Conservation (phyloP, 192 early-diverging fungal species). For the Helicostylum pulchrum region DNA sequence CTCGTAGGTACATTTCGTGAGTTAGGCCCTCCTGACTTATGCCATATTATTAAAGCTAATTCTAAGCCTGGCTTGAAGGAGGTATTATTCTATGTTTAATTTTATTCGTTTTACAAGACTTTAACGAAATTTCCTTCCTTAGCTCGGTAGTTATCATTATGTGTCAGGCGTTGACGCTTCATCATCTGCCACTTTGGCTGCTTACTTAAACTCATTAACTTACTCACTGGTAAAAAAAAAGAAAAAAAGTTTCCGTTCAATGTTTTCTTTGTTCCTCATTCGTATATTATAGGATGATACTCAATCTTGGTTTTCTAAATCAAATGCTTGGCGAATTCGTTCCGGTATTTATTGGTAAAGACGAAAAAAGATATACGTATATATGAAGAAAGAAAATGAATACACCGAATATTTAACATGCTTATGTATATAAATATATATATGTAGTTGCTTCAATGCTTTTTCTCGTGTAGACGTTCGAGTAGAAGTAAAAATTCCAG, state of each 20-base stretch:
- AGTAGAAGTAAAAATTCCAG: constrained; percentile 97
- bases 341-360: constrained; percentile 62
- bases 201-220: constrained; percentile 93
- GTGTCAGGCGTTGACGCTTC: constrained; percentile 84
- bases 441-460: constrained; percentile 97
- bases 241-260: background rate
- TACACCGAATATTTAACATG: too few relatives aligned
- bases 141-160: constrained; percentile 86
- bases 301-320: constrained; percentile 67
- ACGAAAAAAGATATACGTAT: background rate
- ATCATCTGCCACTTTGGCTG: constrained; percentile 93
- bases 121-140: constrained; percentile 4
- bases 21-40: constrained; percentile 96
- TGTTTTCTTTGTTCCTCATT: background rate
- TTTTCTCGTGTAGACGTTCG: constrained; percentile 96
- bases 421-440: too few relatives aligned
- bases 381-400: too few relatives aligned
- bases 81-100: constrained; percentile 41
- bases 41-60: constrained; percentile 93
- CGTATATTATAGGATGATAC: constrained; percentile 50
- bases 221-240: constrained; percentile 84
- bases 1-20: constrained; percentile 76
- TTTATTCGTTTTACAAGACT: background rate
- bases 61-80: constrained; percentile 75
- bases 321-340: constrained; percentile 59